A percentile compares a stretch with the other conserved stretches of the same genome.
These are phyloP conservation scores for Paxillus rubicundulus DNA, from an alignment of 768 basidiomycete species.

Conservation along the genomic window DNA sequence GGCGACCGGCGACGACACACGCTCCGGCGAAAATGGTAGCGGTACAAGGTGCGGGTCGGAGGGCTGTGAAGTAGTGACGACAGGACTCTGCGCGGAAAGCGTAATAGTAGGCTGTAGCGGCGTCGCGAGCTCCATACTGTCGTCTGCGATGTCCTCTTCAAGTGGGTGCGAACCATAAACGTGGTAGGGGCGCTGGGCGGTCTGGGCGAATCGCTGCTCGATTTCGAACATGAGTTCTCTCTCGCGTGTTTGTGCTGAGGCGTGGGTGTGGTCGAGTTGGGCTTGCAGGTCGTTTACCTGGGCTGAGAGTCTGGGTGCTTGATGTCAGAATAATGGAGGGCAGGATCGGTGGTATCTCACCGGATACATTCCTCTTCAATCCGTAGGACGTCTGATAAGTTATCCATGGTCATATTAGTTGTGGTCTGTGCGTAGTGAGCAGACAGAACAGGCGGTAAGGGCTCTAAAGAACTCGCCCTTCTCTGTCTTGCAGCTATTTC, in stretches of 20 bases:
- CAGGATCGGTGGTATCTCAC: slow-evolving; percentile 19
- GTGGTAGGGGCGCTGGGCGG: slow-evolving; percentile 6
- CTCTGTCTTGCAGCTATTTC: slow-evolving; percentile 19
- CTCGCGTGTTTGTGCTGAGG: slow-evolving; percentile 31
- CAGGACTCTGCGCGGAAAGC: slow-evolving; percentile 1
- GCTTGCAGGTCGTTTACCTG: slow-evolving; percentile 27
- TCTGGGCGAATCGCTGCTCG: slow-evolving; percentile 6
- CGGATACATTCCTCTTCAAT: slow-evolving; percentile 37
- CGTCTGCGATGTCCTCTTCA: slow-evolving; percentile 36
- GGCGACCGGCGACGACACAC: slow-evolving; percentile 16
- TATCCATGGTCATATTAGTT: slow-evolving; percentile 13
- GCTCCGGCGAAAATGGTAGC: slow-evolving; percentile 20
- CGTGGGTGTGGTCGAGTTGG: slow-evolving; percentile 27
- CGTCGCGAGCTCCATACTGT: slow-evolving; percentile 53
- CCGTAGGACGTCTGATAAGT: slow-evolving; percentile 24
- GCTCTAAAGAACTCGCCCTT: slow-evolving; percentile 17
- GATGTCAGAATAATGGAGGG: background rate
- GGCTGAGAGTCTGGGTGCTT: slow-evolving; percentile 29
- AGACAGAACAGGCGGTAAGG: background rate
- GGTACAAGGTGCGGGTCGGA: slow-evolving; percentile 12
- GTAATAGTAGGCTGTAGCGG: slow-evolving; percentile 42
- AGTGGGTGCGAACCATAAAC: slow-evolving; percentile 21
- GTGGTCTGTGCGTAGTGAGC: slow-evolving; percentile 7
- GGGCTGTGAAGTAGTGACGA: background rate
- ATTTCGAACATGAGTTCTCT: slow-evolving; percentile 34